Percentiles rank a stretch among this genome's conserved stretches.
phyloP scores from a whole-genome alignment of 257 asterid species.

The Thymus mandschuricus region DNA sequence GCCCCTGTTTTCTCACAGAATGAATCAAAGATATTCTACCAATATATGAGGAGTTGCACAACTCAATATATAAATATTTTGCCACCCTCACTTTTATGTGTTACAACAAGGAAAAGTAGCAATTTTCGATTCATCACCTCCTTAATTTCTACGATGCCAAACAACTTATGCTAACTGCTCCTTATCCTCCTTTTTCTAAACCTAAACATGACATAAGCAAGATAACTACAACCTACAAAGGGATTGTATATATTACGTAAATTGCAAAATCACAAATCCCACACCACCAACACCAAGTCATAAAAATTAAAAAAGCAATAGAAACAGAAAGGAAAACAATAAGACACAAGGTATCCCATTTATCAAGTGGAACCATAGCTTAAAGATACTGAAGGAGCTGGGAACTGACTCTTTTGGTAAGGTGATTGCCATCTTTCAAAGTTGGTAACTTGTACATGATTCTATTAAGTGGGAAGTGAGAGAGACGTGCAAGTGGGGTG shows the following conservation, averaged over 20 bases:
- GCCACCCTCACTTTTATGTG: not conserved
- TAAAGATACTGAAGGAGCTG: not conserved
- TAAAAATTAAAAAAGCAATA: not conserved
- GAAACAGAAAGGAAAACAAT: not conserved
- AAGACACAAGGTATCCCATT: not conserved
- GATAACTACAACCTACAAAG: not conserved
- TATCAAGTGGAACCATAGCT: not conserved
- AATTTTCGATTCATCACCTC: not conserved
- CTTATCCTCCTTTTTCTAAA: not conserved
- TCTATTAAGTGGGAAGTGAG: not conserved
- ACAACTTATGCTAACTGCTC: not conserved
- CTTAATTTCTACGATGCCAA: not conserved
- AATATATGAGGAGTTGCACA: conserved; percentile 4
- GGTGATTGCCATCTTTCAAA: not conserved
- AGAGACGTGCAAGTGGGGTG: conserved; percentile 16
- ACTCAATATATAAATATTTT: not conserved
- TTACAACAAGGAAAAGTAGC: not conserved
- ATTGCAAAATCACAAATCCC: too few species aligned
- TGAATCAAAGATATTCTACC: not conserved
- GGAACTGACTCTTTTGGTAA: not conserved
- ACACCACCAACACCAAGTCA: not conserved
- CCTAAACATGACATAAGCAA: not conserved
- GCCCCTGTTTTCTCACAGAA: not conserved
- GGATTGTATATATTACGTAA: not conserved
- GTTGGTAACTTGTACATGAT: not conserved